Base-by-base conservation (phyloP, 2,329 filamentous ascomycete species). In the Trichoderma sp. region DNA sequence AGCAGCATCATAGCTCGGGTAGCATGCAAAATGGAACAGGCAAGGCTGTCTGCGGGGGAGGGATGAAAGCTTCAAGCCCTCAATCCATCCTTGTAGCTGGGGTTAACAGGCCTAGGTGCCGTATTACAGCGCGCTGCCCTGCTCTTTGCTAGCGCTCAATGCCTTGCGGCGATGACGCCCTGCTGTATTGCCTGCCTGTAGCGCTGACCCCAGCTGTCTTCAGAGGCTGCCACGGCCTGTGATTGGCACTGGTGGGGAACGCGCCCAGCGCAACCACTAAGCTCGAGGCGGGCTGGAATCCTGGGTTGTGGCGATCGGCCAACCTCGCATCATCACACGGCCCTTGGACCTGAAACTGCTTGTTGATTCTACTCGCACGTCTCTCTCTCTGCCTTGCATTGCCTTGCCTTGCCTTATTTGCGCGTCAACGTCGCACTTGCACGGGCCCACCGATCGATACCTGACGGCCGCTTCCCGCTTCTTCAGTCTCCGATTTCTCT, bases 311-410 rank as follows among this genome's bases (percentile, higher is more conserved):
- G 21, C 55, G 7, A 66, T 58, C 55, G 49, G 64, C 43, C 68
- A 69, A 60, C 68, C 47, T 69, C 61, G 13, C 68, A 65, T 69
- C 68, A 64, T 52, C 60, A 67, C 27, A 37, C 63, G 35, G 49
- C 60, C 57, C 55, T 55, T 35, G 33, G 49, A 57, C 62, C 62
- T 65, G 40, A 58, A 58, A 27, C 55, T 58, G 29, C n/a, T 31
- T 60, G 58, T 19, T 35, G 33, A 33, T 33, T 33, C 33, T 33
- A 33, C 33, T 33, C 33, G 8, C 33, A 33, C 33, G 33, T 33
- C 33, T 33, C 33, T 33, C 33, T 33, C 33, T 33, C 33, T 33
- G 33, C 33, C 33, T 33, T 33, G 31, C 31, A 7, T 33, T 33
- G 33, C 33, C 33, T 33, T 33, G 14, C 37, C 49, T 27, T n/a